Conservation (phyloP, 177 flowering plant genomes). For the Vitis hybrid region DNA sequence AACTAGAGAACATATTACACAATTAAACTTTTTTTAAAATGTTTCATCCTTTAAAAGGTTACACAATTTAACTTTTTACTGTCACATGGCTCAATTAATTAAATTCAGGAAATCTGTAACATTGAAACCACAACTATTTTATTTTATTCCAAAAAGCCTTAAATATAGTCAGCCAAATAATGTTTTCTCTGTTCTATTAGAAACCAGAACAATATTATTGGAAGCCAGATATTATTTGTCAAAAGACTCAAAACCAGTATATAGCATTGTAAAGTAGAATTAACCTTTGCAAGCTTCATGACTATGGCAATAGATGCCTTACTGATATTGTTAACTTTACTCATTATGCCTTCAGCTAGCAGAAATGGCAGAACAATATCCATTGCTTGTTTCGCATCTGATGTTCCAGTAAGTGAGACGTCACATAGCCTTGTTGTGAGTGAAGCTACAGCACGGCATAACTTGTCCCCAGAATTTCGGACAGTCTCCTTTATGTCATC, state of each 20-base stretch:
- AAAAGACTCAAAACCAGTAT: background rate
- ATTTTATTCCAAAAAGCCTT: too few relatives aligned
- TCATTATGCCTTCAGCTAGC: conserved; percentile 85
- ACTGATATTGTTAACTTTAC: conserved; percentile 83
- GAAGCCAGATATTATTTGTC: background rate
- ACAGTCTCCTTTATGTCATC: conserved; percentile 99
- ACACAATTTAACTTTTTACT: too few relatives aligned
- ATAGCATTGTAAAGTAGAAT: background rate
- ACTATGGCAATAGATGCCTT: conserved; percentile 89
- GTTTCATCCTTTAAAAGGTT: too few relatives aligned
- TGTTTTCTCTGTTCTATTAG: too few relatives aligned
- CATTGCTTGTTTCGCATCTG: conserved; percentile 79
- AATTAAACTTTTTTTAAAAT: too few relatives aligned
- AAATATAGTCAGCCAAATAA: too few relatives aligned
- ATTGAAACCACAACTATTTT: too few relatives aligned
- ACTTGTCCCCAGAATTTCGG: conserved; percentile 85
- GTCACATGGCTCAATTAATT: too few relatives aligned
- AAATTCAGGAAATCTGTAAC: too few relatives aligned
- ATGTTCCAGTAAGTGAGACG: conserved; percentile 62
- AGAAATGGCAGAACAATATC: conserved; percentile 78
- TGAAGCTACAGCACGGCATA: conserved; percentile 80
- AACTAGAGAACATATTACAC: too few relatives aligned
- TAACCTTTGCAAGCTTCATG: conserved; percentile 96
- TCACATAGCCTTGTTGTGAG: conserved; percentile 90
- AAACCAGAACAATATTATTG: background rate